These are phyloP conservation scores for Telopea speciosissima DNA, from an alignment of 177 flowering plant genomes.

Conservation along the genomic window DNA sequence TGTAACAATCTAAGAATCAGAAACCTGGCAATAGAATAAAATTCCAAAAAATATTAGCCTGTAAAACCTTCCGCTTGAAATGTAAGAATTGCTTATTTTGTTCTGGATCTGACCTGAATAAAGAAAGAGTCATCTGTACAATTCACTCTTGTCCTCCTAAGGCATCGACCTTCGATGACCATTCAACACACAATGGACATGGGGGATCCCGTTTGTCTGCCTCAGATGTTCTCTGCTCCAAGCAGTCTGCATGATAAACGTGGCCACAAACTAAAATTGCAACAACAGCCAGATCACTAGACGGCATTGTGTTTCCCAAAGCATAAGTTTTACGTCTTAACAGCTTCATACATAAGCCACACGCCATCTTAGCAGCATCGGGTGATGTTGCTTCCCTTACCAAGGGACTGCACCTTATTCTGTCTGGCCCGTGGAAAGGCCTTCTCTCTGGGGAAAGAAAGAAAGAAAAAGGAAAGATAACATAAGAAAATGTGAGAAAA, in stretches of 20 bases:
- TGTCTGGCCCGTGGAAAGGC: constrained; percentile 30
- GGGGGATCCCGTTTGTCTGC: constrained; percentile 51
- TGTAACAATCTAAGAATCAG: neutral
- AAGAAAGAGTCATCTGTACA: neutral
- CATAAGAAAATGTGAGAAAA: neutral
- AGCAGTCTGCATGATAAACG: constrained; percentile 60
- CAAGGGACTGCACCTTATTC: constrained; percentile 33
- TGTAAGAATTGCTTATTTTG: neutral
- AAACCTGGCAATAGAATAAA: neutral
- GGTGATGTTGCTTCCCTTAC: constrained; percentile 21
- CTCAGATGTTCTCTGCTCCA: constrained; percentile 45
- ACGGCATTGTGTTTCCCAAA: constrained; percentile 21
- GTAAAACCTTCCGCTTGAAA: neutral
- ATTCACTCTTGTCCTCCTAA: neutral
- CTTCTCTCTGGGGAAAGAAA: constrained; percentile 24
- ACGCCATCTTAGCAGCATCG: constrained; percentile 35
- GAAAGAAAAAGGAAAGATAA: neutral
- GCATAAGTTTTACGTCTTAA: constrained; percentile 32
- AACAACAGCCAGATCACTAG: constrained; percentile 31
- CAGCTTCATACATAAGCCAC: constrained; percentile 48
- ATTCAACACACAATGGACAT: constrained; percentile 42
- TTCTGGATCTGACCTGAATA: neutral
- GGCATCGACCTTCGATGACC: neutral
- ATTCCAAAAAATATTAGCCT: neutral
- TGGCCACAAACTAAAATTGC: constrained; percentile 76